Base-by-base conservation (phyloP, 2,329 filamentous ascomycete genomes). In the Dactylellina parvicollis region DNA sequence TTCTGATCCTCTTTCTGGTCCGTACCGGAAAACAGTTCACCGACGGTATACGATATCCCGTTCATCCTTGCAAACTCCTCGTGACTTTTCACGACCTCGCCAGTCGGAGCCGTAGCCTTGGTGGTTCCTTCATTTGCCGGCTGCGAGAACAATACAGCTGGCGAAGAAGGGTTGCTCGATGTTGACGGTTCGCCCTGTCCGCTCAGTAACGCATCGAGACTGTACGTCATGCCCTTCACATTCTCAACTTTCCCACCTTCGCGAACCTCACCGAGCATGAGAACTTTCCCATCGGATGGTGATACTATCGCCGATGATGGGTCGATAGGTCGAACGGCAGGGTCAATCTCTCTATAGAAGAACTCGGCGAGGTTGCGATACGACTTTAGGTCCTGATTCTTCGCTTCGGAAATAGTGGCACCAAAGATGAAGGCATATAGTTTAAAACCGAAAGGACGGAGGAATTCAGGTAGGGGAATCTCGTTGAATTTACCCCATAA, bases 211-310 rank as follows among this genome's bases (percentile, higher is more conserved):
- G 95, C 93, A 80, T 99, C 95, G 61, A 99, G 86, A 76, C 90
- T 96, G 82, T 99, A 99, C 0, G 95, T 99, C 85, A 99, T 95
- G 72, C 95, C 95, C 82, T 99, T 99, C 75, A 99, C 94, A 82
- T 99, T 95, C 81, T 99, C 95, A 44, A 99, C 96, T 79, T 97
- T 92, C 50, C 94, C 93, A 78, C 93, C 88, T 78, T 96, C 90
- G 14, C 76, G 74, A 66, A 99, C 97, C 77, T 88, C 89, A 9
- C 95, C 95, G 77, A 92, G 97, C 78, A 98, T 94, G 24, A 99
- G 86, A 47, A 99, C 86, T 75, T 90, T 90, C 49, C 95, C 95
- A 80, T 99, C 95, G 3, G 95, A 88, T 0, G 95, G 96, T 0
- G 92, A 95, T 5, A 98, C 83, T 3, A 99, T 83, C 8, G 92